Base-by-base conservation (phyloP, 108 stramenopile genomes). In the Mayamaea pseudoterrestris region DNA sequence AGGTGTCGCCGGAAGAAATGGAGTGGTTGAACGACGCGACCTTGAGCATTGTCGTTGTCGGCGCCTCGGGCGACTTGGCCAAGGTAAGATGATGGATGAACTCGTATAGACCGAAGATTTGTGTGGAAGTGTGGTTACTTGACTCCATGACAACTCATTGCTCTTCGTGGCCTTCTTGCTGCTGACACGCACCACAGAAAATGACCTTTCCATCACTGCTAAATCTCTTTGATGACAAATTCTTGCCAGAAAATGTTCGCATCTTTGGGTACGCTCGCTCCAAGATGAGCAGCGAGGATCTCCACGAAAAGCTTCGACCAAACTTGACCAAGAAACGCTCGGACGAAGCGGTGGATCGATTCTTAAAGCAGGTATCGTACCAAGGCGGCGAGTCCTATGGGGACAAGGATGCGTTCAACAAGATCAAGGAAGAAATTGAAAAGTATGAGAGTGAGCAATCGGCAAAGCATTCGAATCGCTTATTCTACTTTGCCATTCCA, bases 401-500 rank as follows among this genome's bases (percentile, higher is more conserved):
- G 7, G 89, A 88, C 35, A 39, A 63, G 4, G 73, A 82, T 28
- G 93, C 81, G 21, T 90, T 85, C 55, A 41, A 35, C 1, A 36
- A 30, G 21, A 47, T 88, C 29, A 32, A 29, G 16, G 30, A n/a
- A 14, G 52, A 64, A 16, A 49, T 82, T 3, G 50, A 58, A 58
- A 30, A 26, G n/a, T 50, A 56, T 28, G 73, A 87, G 48, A 41
- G 52, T 40, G 41, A 47, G 30, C 24, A 28, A 42, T 5, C 30
- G 42, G 29, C 50, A 24, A 31, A 40, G 13, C 53, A 51, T 26
- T 49, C 29, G 50, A 90, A 88, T 47, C 69, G 93, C 12, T 39
- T 95, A 21, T 98, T 93, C 65, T 99, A 99, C 55, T 89, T 99
- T 57, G 98, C 98, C 23, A 90, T 99, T 43, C 98, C 98, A 24